phyloP scores from a whole-genome alignment of 1,284 basidiomycete species.

The Leccinum pallidistipes region DNA sequence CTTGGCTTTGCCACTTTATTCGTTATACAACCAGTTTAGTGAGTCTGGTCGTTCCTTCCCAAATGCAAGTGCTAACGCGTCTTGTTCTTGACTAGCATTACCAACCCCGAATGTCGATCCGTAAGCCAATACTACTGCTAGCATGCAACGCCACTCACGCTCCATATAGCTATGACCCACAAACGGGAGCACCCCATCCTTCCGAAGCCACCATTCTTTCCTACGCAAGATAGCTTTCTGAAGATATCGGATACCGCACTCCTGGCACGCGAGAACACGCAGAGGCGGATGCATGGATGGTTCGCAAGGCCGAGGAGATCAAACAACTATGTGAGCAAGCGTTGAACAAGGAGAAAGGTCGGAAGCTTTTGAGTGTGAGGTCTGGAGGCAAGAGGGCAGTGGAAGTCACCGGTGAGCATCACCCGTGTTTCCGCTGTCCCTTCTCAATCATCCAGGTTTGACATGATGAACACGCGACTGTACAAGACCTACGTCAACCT shows the following conservation, averaged over 20 bases:
- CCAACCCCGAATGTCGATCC: conserved; percentile 41
- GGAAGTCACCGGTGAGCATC: conserved; percentile 76
- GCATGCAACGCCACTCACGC: neutral
- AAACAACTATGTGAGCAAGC: conserved; percentile 60
- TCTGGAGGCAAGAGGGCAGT: conserved; percentile 84
- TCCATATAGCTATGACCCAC: conserved; percentile 47
- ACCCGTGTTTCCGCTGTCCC: conserved; percentile 2
- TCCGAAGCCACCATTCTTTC: conserved; percentile 69
- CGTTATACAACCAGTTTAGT: conserved; percentile 49
- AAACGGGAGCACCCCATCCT: conserved; percentile 61
- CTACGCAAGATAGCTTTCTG: conserved; percentile 66
- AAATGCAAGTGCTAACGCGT: neutral
- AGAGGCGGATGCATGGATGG: conserved; percentile 82
- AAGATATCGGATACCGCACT: conserved; percentile 89
- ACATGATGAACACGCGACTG: conserved; percentile 81
- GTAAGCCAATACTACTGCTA: conserved; percentile 28
- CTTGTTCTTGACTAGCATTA: conserved; percentile 30
- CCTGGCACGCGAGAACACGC: conserved; percentile 92
- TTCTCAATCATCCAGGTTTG: conserved; percentile 54
- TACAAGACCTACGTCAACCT: conserved; percentile 92
- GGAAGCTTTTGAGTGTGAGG: conserved; percentile 81
- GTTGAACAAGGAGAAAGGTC: conserved; percentile 44
- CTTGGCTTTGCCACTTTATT: conserved; percentile 41
- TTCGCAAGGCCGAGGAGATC: conserved; percentile 58
- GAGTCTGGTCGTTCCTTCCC: neutral